Percentiles rank a stretch among this genome's conserved stretches.
phyloP scores from a whole-genome alignment of 116 monocot genomes.

The Thalassia testudinum region DNA sequence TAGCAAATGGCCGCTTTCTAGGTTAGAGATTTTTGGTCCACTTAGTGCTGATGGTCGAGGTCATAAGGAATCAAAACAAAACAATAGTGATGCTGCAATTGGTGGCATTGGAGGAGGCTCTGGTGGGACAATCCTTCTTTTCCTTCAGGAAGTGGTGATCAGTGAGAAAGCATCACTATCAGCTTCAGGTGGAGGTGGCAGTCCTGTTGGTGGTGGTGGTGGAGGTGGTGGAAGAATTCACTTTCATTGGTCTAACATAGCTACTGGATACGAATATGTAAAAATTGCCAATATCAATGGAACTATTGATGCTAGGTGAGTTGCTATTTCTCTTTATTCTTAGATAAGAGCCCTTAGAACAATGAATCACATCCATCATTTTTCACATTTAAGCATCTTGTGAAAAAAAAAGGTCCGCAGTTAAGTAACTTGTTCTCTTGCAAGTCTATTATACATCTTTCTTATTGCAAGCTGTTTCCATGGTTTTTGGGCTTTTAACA shows the following conservation, averaged over 20 bases:
- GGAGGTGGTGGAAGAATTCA: conserved; percentile 93
- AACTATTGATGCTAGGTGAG: conserved; percentile 55
- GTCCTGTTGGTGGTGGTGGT: conserved; percentile 72
- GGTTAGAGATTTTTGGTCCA: conserved; percentile 59
- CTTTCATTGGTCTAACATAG: conserved; percentile 89
- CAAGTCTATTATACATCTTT: too few species aligned
- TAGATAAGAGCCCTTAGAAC: too few species aligned
- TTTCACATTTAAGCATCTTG: too few species aligned
- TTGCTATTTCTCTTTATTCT: not conserved
- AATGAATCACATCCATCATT: too few species aligned
- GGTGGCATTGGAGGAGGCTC: conserved; percentile 89
- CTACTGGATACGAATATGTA: conserved; percentile 75
- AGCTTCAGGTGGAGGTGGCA: conserved; percentile 60
- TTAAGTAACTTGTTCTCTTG: too few species aligned
- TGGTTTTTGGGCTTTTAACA: too few species aligned
- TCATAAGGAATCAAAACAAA: conserved; percentile 11
- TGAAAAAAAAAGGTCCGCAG: too few species aligned
- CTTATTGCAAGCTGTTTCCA: too few species aligned
- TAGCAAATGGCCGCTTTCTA: conserved; percentile 72
- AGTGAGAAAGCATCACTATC: conserved; percentile 57
- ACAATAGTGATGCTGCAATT: conserved; percentile 22
- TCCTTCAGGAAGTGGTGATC: conserved; percentile 42
- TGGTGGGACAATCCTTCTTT: conserved; percentile 84
- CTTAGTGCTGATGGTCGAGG: conserved; percentile 74
- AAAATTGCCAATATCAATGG: conserved; percentile 77